Evolutionary conservation across 805 yeast species (phyloP).

Genomic region (Saccharomycopsis sp.): DNA sequence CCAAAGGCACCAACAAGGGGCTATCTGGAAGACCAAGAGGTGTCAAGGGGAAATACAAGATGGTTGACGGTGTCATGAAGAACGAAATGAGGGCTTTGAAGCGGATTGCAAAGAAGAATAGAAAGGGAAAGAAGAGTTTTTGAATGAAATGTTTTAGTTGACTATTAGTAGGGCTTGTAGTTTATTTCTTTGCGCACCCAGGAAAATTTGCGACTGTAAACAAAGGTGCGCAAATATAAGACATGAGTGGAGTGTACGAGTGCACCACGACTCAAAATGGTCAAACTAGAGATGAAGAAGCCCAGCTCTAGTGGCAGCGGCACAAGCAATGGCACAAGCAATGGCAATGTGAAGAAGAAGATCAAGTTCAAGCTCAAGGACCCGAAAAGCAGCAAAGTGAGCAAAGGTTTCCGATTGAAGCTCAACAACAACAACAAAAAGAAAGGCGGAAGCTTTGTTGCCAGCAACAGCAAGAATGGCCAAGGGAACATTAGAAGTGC

Average conservation of each 20-base stretch:
- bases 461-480: no score
- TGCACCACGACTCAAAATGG: slow-evolving; percentile 45
- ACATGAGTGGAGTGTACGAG: neutral
- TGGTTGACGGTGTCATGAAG: slow-evolving; percentile 98
- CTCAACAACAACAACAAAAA: no score
- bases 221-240: no score
- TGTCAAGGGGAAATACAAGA: slow-evolving; percentile 93
- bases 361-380: no score
- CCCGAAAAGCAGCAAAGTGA: no score
- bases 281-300: slow-evolving; percentile 74
- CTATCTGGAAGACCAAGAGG: slow-evolving; percentile 94
- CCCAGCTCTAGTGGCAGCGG: no score
- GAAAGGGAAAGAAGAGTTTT: slow-evolving; percentile 31
- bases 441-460: no score
- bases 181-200: neutral
- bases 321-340: no score
- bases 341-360: no score
- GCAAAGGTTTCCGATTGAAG: no score
- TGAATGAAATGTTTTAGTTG: slow-evolving; percentile 35
- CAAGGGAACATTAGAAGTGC: no score
- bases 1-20: slow-evolving; percentile 77
- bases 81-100: slow-evolving; percentile 91
- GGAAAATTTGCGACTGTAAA: no score
- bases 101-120: slow-evolving; percentile 81
- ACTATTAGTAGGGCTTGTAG: slow-evolving; percentile 22